Evolutionary conservation across 2,329 filamentous ascomycete species (phyloP).

Genomic region (Dactylellina drechsleri): DNA sequence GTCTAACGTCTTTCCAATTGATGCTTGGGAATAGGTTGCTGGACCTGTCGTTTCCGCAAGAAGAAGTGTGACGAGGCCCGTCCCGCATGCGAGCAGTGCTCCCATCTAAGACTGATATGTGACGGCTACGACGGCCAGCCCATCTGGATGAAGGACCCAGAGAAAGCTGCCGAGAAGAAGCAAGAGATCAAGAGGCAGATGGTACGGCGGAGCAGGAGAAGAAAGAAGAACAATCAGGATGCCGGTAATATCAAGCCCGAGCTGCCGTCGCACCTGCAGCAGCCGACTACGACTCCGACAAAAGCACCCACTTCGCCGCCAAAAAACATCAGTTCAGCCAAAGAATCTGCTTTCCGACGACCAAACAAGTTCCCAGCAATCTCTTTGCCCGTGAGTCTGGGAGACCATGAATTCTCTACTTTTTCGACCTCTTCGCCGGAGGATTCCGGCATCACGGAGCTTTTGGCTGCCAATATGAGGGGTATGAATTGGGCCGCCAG

Average conservation of each 20-base stretch:
- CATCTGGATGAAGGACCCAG: slow-evolving; percentile 59
- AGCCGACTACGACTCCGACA: slow-evolving; percentile 63
- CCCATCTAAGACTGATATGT: slow-evolving; percentile 59
- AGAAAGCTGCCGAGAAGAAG: slow-evolving; percentile 56
- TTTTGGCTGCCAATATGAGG: slow-evolving; percentile 41
- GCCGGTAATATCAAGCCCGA: slow-evolving; percentile 16
- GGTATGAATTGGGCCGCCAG: slow-evolving; percentile 46
- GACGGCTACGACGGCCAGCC: slow-evolving; percentile 60
- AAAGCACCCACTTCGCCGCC: slow-evolving; percentile 63
- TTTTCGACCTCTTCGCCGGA: slow-evolving; percentile 52
- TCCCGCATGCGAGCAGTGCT: slow-evolving; percentile 61
- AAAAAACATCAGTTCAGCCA: slow-evolving; percentile 56
- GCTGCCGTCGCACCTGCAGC: slow-evolving; percentile 14
- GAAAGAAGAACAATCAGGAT: slow-evolving; percentile 52
- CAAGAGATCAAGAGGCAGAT: slow-evolving; percentile 57
- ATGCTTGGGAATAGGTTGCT: slow-evolving; percentile 59
- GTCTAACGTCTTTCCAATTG: slow-evolving; percentile 5
- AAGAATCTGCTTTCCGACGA: slow-evolving; percentile 2
- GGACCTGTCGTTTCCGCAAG: slow-evolving; percentile 62
- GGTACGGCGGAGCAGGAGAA: slow-evolving; percentile 55
- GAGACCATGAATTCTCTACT: slow-evolving; percentile 38
- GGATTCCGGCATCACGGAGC: slow-evolving; percentile 33
- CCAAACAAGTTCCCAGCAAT: slow-evolving; percentile 24
- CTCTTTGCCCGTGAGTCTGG: slow-evolving; percentile 20
- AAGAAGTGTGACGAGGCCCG: slow-evolving; percentile 62